Percentiles rank a stretch among this genome's conserved stretches.
phyloP scores from a whole-genome alignment of 2,329 filamentous ascomycete genomes.

The Claviceps paspali region DNA sequence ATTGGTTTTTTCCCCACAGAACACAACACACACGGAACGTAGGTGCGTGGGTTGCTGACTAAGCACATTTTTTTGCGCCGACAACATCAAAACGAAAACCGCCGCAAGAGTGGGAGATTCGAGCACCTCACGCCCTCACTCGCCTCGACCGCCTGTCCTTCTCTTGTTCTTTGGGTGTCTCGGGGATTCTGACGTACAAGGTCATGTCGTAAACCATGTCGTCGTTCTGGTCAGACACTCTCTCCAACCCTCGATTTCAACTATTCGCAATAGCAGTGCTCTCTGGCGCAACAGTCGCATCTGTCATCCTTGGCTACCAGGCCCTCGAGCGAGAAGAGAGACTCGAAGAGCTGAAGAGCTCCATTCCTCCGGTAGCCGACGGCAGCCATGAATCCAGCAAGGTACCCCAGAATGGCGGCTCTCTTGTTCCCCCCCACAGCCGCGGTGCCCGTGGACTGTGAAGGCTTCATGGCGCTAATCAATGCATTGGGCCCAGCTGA shows the following conservation, averaged over 20 bases:
- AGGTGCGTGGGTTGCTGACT: no score
- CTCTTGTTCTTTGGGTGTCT: neutral
- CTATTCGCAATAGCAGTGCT: slow-evolving; percentile 55
- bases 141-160: no score
- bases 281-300: slow-evolving; percentile 44
- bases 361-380: slow-evolving; percentile 29
- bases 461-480: no score
- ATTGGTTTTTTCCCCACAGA: no score
- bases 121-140: no score
- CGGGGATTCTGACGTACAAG: neutral
- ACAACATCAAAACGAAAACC: no score
- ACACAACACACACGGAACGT: no score
- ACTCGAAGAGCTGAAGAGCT: slow-evolving; percentile 41
- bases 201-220: slow-evolving; percentile 20
- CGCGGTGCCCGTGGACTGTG: no score
- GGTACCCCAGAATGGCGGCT: slow-evolving; percentile 10
- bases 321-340: slow-evolving; percentile 38
- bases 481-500: slow-evolving; percentile 37
- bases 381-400: slow-evolving; percentile 9
- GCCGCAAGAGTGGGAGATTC: no score
- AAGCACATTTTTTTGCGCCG: no score
- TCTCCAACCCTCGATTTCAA: slow-evolving; percentile 38
- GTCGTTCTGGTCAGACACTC: slow-evolving; percentile 27
- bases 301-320: slow-evolving; percentile 47
- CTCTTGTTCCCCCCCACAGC: no score